Evolutionary conservation across 1,139 yeast species (phyloP).

Genomic region (Zygoascus sp.): DNA sequence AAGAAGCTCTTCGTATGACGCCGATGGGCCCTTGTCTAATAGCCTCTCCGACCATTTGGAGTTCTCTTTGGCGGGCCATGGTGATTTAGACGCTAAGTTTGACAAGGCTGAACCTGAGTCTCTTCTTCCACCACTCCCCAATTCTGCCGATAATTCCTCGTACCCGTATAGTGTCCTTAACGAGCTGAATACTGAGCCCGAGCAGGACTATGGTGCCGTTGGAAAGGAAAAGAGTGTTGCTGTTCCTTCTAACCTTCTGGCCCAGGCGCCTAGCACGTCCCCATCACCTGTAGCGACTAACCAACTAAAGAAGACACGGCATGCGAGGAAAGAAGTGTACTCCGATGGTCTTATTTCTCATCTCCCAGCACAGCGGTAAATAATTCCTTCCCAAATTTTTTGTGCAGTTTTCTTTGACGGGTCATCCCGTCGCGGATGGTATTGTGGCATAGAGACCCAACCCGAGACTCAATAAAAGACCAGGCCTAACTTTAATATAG

Average conservation of each 20-base stretch:
- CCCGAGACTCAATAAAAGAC: no score
- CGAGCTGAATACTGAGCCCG: not conserved
- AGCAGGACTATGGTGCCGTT: not conserved
- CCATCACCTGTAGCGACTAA: not conserved
- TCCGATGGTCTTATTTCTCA: constrained; percentile 47
- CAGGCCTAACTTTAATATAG: constrained; percentile 30
- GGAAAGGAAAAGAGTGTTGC: not conserved
- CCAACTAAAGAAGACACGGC: not conserved
- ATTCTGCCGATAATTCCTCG: not conserved
- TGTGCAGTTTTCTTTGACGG: not conserved
- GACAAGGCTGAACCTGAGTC: not conserved
- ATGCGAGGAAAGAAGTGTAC: not conserved
- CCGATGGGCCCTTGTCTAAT: not conserved
- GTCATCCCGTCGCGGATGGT: no score
- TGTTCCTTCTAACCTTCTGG: not conserved
- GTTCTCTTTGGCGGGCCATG: not conserved
- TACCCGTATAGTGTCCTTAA: not conserved
- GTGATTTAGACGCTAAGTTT: not conserved
- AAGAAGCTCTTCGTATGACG: not conserved
- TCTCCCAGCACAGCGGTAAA: constrained; percentile 72
- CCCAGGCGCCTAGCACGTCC: not conserved
- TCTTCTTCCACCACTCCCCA: not conserved
- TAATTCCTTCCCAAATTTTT: not conserved
- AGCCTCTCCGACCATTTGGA: not conserved
- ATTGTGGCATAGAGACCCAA: no score